Evolutionary conservation across 371 early-diverging fungal genomes (phyloP).

Genomic region (Mortierella sp.): DNA sequence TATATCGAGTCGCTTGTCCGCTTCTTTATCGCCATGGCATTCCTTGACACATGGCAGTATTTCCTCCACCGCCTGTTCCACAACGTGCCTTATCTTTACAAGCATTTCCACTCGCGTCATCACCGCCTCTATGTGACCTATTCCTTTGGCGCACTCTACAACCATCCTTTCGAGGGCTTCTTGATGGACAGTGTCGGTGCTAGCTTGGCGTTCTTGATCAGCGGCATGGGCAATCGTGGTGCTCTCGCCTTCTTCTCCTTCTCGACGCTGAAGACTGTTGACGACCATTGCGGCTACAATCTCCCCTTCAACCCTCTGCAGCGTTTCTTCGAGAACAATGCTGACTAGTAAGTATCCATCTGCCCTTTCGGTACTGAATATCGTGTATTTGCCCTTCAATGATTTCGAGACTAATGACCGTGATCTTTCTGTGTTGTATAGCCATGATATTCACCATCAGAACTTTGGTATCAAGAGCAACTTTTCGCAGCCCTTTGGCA

Average conservation of each 20-base stretch:
- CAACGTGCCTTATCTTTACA: constrained; percentile 74
- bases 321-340: constrained; percentile 74
- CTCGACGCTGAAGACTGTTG: constrained; percentile 82
- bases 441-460: constrained; percentile 78
- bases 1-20: constrained; percentile 51
- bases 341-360: constrained; percentile 66
- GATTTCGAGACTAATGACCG: constrained; percentile 2
- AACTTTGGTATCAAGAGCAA: constrained; percentile 73
- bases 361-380: no score
- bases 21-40: constrained; percentile 57
- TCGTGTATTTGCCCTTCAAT: no score
- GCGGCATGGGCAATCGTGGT: constrained; percentile 76
- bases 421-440: constrained; percentile 23
- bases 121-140: constrained; percentile 82
- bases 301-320: constrained; percentile 82
- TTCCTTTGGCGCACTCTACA: constrained; percentile 85
- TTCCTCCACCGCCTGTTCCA: constrained; percentile 83
- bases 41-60: constrained; percentile 77
- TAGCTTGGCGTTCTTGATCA: constrained; percentile 68
- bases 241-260: constrained; percentile 75
- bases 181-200: constrained; percentile 80
- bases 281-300: constrained; percentile 86
- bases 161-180: constrained; percentile 84
- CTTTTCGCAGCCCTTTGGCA: constrained; percentile 79
- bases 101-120: constrained; percentile 79